These are phyloP conservation scores for Scytalidium sp. DNA, from an alignment of 2,329 filamentous ascomycete species.

Conservation along the genomic window DNA sequence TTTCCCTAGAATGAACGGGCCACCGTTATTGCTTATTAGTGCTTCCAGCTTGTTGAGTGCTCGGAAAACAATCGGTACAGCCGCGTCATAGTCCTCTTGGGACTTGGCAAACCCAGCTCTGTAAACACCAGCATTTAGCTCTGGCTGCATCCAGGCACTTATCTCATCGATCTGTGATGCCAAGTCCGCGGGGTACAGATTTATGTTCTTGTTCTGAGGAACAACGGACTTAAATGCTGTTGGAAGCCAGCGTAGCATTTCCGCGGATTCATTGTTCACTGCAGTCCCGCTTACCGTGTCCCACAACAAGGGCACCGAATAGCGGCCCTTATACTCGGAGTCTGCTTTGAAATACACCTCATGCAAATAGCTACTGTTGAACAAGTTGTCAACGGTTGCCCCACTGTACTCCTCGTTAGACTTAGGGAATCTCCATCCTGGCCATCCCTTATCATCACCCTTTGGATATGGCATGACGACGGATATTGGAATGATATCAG, in stretches of 20 bases:
- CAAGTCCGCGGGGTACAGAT: conserved; percentile 65
- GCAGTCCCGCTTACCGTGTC: conserved; percentile 62
- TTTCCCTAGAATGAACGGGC: conserved; percentile 72
- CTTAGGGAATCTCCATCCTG: conserved; percentile 64
- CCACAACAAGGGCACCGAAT: conserved; percentile 66
- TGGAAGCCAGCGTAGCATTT: conserved; percentile 80
- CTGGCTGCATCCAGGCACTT: conserved; percentile 75
- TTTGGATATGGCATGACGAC: conserved; percentile 59
- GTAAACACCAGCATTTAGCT: conserved; percentile 67
- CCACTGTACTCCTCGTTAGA: conserved; percentile 58
- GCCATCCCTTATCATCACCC: conserved; percentile 60
- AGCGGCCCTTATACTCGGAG: conserved; percentile 61
- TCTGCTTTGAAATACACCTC: conserved; percentile 65
- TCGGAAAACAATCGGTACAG: conserved; percentile 67
- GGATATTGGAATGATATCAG: conserved; percentile 64
- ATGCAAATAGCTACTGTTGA: conserved; percentile 58
- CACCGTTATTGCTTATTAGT: conserved; percentile 51
- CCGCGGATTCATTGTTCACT: conserved; percentile 75
- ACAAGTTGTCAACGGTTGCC: conserved; percentile 59
- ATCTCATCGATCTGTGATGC: conserved; percentile 65
- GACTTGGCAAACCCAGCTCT: conserved; percentile 79
- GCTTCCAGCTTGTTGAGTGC: conserved; percentile 73
- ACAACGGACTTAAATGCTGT: conserved; percentile 70
- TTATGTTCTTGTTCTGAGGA: conserved; percentile 52
- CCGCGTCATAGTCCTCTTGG: conserved; percentile 75